Evolutionary conservation across 1,284 basidiomycete genomes (phyloP), one percentile per base, ranked within the genome.

Genomic region (Ceratobasidium papillatum): DNA sequence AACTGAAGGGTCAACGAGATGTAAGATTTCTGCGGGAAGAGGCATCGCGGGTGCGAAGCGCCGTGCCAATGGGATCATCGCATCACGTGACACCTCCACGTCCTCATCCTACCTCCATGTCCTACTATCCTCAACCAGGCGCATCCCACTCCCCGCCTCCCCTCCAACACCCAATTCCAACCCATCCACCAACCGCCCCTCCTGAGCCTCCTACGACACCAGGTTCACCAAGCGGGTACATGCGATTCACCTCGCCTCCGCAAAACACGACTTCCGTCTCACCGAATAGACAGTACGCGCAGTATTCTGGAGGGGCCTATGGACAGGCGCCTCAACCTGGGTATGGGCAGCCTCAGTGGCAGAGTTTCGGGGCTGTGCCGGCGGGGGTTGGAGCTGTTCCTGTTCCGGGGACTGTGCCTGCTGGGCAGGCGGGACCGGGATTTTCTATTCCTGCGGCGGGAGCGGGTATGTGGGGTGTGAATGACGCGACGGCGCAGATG

Each of bases 401-500:
- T 45, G 59, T 69, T 32, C 64, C 62, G 58, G 74, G 64, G 58
- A 38, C 47, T 54, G 63, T 14, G 14, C 72, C n/a, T n/a, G n/a
- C n/a, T n/a, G n/a, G 30, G 8, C 38, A 66, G 8, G 30, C 71
- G 27, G 61, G 45, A 14, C 74, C 75, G 9, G 77, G 78, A n/a
- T 51, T 75, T 19, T 64, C 65, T 30, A 75, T 91, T 79, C 91
- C 91, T 78, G 9, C 45, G 27, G 86, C 86, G 0, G 89, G 90
- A 22, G 61, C 41, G 25, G 61, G 41, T n/a, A 47, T 63, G 41
- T 94, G 92, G 92, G 91, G 91, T 0, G 88, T 99, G 83, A 93
- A 98, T 81, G 94, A 96, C 81, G 91, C 95, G 2, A 99, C 98
- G 1, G 93, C 97, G 0, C 94, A 98, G 82, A 93, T 99, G 83